Evolutionary conservation across 179 eudicot genomes (phyloP), one percentile per base, ranked within the genome.

Genomic region (Kewa caespitosa): DNA sequence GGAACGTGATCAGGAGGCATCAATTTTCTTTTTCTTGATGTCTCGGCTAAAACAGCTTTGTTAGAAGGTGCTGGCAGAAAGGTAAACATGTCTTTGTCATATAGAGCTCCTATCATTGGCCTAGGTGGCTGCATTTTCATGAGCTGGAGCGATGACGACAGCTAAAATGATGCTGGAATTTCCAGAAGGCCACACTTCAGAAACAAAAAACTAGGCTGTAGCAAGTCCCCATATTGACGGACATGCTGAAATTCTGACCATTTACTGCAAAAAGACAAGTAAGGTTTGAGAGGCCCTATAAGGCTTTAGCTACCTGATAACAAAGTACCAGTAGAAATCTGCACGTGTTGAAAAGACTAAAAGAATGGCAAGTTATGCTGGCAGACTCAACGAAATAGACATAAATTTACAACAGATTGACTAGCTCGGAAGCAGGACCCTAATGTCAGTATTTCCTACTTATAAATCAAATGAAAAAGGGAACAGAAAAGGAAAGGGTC

Each of bases 21-120:
- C 48, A 65, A 54, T 74, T 86, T 85, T 77, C 85, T 86, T 75
- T 84, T 89, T 70, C 86, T 82, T 36, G 86, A 77, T 43, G 86
- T 70, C 57, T 85, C 89, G 31, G 50, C 79, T 38, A 75, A 32
- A 80, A 39, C 69, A 78, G 82, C 83, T 43, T 37, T 65, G 69
- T 76, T 70, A 62, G 70, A 69, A 76, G 38, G 80, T 59, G 78
- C 82, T 62, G 87, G 82, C 31, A 71, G 82, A 79, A 82, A 81
- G 74, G 84, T 72, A 65, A 74, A 65, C 76, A 75, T 79, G 65
- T 73, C 84, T 77, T 83, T 87, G 59, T 81, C 85, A 76, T 69
- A 73, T 70, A 69, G 84, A 65, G 72, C 55, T 38, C 81, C 89
- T 65, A 42, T 83, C 76, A 74, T 54, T 75, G 77, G 85, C 74